phyloP scores from a whole-genome alignment of 2,329 filamentous ascomycete genomes.

The Geosmithia morbida region DNA sequence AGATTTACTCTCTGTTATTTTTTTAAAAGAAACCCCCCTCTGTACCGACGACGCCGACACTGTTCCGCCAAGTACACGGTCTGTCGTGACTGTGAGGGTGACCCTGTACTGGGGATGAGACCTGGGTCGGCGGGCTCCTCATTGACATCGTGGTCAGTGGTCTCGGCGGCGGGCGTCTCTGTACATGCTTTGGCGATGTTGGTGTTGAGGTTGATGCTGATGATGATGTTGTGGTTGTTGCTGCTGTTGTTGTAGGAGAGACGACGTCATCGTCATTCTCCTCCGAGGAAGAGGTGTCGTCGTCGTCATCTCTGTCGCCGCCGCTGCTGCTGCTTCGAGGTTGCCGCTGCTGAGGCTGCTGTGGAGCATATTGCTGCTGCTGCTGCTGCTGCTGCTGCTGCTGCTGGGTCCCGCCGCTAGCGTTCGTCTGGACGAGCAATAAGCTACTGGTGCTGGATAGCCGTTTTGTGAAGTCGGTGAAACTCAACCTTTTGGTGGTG shows the following conservation, averaged over 20 bases:
- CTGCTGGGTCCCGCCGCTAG: slow-evolving; percentile 20
- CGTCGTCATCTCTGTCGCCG: too few relatives aligned
- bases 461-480: slow-evolving; percentile 45
- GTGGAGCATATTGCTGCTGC: background rate
- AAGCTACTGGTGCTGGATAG: slow-evolving; percentile 47
- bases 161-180: background rate
- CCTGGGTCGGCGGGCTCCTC: background rate
- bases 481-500: slow-evolving; percentile 43
- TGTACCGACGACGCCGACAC: slow-evolving; percentile 35
- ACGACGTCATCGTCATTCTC: too few relatives aligned
- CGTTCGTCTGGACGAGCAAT: slow-evolving; percentile 43
- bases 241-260: too few relatives aligned
- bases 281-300: too few relatives aligned
- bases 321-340: background rate
- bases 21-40: slow-evolving; percentile 43
- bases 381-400: background rate
- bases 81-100: slow-evolving; percentile 18
- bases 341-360: too few relatives aligned
- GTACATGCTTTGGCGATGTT: background rate
- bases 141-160: background rate
- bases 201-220: background rate
- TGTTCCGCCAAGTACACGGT: slow-evolving; percentile 41
- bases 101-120: slow-evolving; percentile 8
- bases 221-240: background rate
- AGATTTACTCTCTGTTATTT: too few relatives aligned